Conservation (phyloP, 2,329 filamentous ascomycete species). For the Aulographum hederae region DNA sequence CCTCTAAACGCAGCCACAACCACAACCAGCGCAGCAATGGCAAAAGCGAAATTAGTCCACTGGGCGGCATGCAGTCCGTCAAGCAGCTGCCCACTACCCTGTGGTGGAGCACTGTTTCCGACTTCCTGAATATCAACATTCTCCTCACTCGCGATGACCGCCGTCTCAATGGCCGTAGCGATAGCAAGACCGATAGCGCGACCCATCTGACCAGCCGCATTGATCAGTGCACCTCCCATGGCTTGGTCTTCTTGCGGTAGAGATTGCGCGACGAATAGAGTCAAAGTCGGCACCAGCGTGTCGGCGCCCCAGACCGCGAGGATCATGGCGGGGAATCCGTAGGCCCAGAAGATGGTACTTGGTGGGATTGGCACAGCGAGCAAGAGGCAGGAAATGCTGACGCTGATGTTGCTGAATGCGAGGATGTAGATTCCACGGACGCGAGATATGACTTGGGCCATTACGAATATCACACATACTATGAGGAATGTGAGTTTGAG, state of each 20-base stretch:
- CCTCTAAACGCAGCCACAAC: conserved; percentile 14
- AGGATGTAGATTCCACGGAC: conserved; percentile 40
- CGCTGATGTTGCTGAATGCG: conserved; percentile 35
- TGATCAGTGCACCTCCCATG: conserved; percentile 49
- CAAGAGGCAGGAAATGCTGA: conserved; percentile 33
- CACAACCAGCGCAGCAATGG: conserved; percentile 14
- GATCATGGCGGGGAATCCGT: conserved; percentile 46
- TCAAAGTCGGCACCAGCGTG: conserved; percentile 46
- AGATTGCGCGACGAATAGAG: conserved; percentile 45
- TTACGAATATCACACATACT: conserved; percentile 1
- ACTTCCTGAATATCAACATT: conserved; percentile 14
- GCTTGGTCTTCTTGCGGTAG: conserved; percentile 47
- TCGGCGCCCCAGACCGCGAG: conserved; percentile 48
- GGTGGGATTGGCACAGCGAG: conserved; percentile 41
- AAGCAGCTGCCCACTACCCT: conserved; percentile 13
- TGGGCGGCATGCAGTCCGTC: conserved; percentile 18
- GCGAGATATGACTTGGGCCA: conserved; percentile 35
- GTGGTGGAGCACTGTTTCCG: conserved; percentile 6
- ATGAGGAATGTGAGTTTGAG: conserved; percentile 22
- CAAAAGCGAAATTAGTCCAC: conserved; percentile 22
- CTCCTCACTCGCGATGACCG: conserved; percentile 34
- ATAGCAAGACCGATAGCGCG: conserved; percentile 48
- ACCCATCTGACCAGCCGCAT: conserved; percentile 46
- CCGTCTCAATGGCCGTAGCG: conserved; percentile 45
- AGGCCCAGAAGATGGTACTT: conserved; percentile 47